These are phyloP conservation scores for Boletus rufocinnamomeus DNA, from an alignment of 768 basidiomycete species.

Conservation along the genomic window DNA sequence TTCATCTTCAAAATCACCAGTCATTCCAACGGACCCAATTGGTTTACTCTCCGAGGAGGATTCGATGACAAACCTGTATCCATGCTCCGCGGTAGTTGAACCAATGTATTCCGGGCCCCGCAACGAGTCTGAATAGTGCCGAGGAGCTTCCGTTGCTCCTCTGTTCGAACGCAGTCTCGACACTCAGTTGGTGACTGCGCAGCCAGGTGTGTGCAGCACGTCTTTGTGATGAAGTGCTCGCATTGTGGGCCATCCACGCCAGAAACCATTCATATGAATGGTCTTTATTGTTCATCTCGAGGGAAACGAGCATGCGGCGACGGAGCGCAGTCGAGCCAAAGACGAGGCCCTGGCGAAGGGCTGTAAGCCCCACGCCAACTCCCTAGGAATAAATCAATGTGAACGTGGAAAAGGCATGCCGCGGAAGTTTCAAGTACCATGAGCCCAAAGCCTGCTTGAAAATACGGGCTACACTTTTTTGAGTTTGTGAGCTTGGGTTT, in stretches of 20 bases:
- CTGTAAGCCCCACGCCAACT: constrained; percentile 82
- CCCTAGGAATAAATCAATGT: constrained; percentile 53
- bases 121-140: constrained; percentile 90
- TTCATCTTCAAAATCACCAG: constrained; percentile 61
- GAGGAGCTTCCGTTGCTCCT: constrained; percentile 89
- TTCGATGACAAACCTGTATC: constrained; percentile 73
- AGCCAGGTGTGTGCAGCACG: constrained; percentile 45
- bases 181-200: constrained; percentile 89
- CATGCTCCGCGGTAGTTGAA: constrained; percentile 88
- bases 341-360: constrained; percentile 68
- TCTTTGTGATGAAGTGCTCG: constrained; percentile 35
- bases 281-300: constrained; percentile 97
- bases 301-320: constrained; percentile 87
- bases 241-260: constrained; percentile 87
- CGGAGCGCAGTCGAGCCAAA: constrained; percentile 76
- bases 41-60: not conserved
- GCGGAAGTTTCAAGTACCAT: constrained; percentile 60
- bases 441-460: constrained; percentile 96
- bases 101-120: constrained; percentile 93
- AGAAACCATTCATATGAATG: constrained; percentile 96
- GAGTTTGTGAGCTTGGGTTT: constrained; percentile 19
- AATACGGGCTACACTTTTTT: constrained; percentile 80
- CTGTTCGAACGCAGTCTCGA: constrained; percentile 89
- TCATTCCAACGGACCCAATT: constrained; percentile 1
- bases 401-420: not conserved